Percentiles rank a stretch among this genome's conserved stretches.
Evolutionary conservation across 1,139 yeast species (phyloP).

Genomic region (Blastobotrys proliferans): DNA sequence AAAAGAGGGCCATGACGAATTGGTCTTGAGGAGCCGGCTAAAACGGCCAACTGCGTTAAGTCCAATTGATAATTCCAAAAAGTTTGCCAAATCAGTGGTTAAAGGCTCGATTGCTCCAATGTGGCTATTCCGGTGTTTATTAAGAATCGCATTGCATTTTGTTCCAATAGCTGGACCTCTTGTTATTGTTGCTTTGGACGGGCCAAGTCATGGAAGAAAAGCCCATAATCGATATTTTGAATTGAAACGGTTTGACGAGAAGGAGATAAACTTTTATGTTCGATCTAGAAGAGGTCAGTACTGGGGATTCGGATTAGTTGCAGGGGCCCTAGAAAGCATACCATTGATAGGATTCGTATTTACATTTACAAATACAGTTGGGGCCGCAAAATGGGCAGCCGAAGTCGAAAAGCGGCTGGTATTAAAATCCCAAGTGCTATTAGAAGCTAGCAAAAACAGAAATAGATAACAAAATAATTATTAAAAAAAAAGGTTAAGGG

Average conservation of each 20-base stretch:
- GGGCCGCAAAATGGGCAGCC: conserved; percentile 70
- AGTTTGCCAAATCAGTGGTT: conserved; percentile 30
- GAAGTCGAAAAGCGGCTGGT: conserved; percentile 25
- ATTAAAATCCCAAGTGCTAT: neutral
- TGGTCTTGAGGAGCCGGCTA: conserved; percentile 46
- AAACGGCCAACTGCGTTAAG: conserved; percentile 38
- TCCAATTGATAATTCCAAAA: conserved; percentile 21
- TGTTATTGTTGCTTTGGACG: conserved; percentile 49
- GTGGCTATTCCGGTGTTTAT: conserved; percentile 34
- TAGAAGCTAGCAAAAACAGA: conserved; percentile 3
- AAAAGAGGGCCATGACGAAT: conserved; percentile 46
- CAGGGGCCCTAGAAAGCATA: conserved; percentile 54
- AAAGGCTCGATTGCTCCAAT: conserved; percentile 33
- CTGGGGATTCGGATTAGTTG: conserved; percentile 53
- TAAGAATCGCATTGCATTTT: conserved; percentile 42
- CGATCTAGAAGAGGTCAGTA: conserved; percentile 34
- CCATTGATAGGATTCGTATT: conserved; percentile 61
- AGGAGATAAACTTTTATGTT: conserved; percentile 36
- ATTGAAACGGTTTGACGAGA: conserved; percentile 50
- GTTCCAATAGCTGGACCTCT: conserved; percentile 64
- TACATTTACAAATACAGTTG: conserved; percentile 61
- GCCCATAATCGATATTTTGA: conserved; percentile 59
- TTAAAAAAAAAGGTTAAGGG: neutral
- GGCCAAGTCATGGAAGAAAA: conserved; percentile 55
- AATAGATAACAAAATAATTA: neutral